phyloP scores from a whole-genome alignment of 768 basidiomycete genomes.

The Xerocomus potaroensis region DNA sequence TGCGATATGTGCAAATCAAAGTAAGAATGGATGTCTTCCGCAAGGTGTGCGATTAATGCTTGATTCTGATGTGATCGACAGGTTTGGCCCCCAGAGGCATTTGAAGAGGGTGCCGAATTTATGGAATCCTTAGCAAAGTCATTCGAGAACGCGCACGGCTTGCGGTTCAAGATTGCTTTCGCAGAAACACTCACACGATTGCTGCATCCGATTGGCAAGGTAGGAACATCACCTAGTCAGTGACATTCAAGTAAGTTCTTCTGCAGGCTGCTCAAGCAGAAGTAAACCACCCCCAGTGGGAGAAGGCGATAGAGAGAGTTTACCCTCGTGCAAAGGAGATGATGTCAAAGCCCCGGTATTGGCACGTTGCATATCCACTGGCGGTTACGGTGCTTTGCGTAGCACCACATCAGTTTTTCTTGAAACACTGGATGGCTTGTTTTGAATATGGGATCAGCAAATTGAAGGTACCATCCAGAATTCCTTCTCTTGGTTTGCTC shows the following conservation, averaged over 20 bases:
- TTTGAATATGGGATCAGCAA: constrained; percentile 72
- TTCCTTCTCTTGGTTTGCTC: constrained; percentile 2
- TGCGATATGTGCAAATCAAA: constrained; percentile 81
- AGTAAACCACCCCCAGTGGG: constrained; percentile 94
- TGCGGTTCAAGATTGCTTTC: constrained; percentile 77
- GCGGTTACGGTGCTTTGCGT: constrained; percentile 82
- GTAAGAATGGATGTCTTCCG: constrained; percentile 32
- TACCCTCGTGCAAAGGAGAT: constrained; percentile 80
- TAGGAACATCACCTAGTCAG: constrained; percentile 19
- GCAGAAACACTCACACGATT: constrained; percentile 75
- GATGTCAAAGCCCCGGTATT: constrained; percentile 86
- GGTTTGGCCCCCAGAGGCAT: constrained; percentile 93
- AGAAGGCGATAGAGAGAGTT: constrained; percentile 82
- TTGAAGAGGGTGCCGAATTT: constrained; percentile 92
- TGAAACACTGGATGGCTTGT: constrained; percentile 73
- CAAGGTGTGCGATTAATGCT: background rate
- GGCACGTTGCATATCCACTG: constrained; percentile 82
- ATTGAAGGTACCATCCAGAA: constrained; percentile 57
- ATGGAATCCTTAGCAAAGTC: constrained; percentile 78
- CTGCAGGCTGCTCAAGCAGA: constrained; percentile 87
- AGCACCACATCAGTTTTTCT: constrained; percentile 79
- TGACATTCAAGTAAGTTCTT: background rate
- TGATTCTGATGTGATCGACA: constrained; percentile 24
- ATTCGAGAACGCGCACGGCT: constrained; percentile 80
- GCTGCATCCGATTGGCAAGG: constrained; percentile 87